phyloP scores from a whole-genome alignment of 129 eudicot genomes.

The Tanacetum coccineum region DNA sequence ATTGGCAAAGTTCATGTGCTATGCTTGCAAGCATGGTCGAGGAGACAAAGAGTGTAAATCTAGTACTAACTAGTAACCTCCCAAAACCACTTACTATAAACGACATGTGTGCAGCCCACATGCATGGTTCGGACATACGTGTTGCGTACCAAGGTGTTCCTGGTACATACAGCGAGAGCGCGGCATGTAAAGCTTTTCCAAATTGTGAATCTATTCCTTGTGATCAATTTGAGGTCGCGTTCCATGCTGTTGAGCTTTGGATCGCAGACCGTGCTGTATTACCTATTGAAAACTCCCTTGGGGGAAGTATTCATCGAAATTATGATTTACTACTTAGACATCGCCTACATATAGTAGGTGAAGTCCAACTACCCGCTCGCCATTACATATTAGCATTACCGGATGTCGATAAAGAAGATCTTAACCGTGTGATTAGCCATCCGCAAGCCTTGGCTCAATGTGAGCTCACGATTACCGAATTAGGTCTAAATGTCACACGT shows the following conservation, averaged over 20 bases:
- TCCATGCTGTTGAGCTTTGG: too few relatives aligned
- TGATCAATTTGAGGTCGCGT: too few relatives aligned
- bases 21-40: constrained; percentile 71
- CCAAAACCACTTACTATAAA: constrained; percentile 62
- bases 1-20: constrained; percentile 92
- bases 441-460: constrained; percentile 15
- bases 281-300: too few relatives aligned
- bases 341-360: constrained; percentile 30
- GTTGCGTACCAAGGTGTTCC: constrained; percentile 76
- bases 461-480: not conserved
- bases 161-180: constrained; percentile 76
- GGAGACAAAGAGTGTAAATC: constrained; percentile 31
- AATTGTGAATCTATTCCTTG: constrained; percentile 38
- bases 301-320: too few relatives aligned
- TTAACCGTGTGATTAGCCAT: not conserved
- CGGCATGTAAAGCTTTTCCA: constrained; percentile 66
- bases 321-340: constrained; percentile 55
- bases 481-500: not conserved
- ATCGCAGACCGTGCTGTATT: too few relatives aligned
- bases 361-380: not conserved
- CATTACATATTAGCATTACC: not conserved
- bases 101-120: constrained; percentile 65
- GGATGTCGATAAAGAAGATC: not conserved
- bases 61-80: constrained; percentile 39
- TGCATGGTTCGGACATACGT: constrained; percentile 43